These are phyloP conservation scores for Aspergillus sclerotialis DNA, from an alignment of 2,329 filamentous ascomycete species.

Conservation along the genomic window DNA sequence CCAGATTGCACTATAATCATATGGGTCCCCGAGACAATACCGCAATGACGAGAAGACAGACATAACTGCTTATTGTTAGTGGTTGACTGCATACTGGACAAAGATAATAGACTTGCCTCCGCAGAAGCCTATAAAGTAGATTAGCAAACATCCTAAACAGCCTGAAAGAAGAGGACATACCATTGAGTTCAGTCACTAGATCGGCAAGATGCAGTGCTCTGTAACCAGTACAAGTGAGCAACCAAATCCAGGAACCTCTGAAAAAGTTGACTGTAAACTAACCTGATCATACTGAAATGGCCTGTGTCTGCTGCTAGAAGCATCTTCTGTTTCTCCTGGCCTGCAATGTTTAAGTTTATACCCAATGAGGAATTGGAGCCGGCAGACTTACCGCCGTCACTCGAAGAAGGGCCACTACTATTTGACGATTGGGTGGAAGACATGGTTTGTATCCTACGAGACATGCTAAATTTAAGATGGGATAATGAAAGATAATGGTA, in stretches of 20 bases:
- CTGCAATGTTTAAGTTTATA: conserved; percentile 19
- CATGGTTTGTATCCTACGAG: conserved; percentile 32
- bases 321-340: conserved; percentile 44
- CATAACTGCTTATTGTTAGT: conserved; percentile 54
- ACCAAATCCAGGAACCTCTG: not conserved
- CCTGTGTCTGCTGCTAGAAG: conserved; percentile 41
- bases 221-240: conserved; percentile 10
- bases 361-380: conserved; percentile 5
- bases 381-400: conserved; percentile 26
- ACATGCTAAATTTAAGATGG: conserved; percentile 30
- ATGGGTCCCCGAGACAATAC: conserved; percentile 72
- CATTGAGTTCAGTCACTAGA: conserved; percentile 45
- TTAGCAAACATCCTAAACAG: conserved; percentile 10
- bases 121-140: conserved; percentile 35
- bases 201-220: conserved; percentile 46
- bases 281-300: conserved; percentile 47
- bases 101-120: conserved; percentile 33
- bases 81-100: not conserved
- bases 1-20: conserved; percentile 65
- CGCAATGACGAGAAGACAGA: conserved; percentile 92
- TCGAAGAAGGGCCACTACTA: conserved; percentile 20
- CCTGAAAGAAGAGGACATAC: conserved; percentile 18
- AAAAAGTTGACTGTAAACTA: too few relatives aligned
- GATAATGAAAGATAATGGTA: not conserved
- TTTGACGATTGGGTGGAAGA: conserved; percentile 22